Evolutionary conservation across 371 early-diverging fungal species (phyloP).

Genomic region (Rhizopus arrhizus): DNA sequence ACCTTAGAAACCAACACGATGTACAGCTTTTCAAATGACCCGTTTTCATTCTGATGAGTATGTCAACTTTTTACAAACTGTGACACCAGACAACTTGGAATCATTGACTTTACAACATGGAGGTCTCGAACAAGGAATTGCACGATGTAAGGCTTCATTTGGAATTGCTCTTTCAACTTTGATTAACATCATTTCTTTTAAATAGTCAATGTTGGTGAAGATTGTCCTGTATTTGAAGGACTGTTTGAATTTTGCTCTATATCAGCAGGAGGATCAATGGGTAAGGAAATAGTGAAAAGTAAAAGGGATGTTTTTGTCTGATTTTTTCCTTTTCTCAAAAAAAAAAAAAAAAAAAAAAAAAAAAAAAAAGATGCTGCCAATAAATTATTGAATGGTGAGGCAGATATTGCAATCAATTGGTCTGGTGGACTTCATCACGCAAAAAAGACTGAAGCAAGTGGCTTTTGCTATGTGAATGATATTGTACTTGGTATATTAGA

Average conservation of each 20-base stretch:
- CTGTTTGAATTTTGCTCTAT: constrained; percentile 94
- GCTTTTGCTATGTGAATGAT: constrained; percentile 99
- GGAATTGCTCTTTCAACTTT: neutral
- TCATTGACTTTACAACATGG: constrained; percentile 78
- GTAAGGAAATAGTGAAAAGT: constrained; percentile 42
- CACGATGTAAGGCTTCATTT: constrained; percentile 66
- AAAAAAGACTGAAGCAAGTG: constrained; percentile 94
- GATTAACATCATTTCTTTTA: neutral
- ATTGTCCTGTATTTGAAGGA: constrained; percentile 98
- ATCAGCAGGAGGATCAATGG: constrained; percentile 94
- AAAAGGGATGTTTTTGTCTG: neutral
- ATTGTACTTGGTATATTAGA: constrained; percentile 97
- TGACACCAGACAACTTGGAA: constrained; percentile 92
- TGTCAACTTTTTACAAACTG: constrained; percentile 94
- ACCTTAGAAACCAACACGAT: constrained; percentile 80
- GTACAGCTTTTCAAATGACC: constrained; percentile 93
- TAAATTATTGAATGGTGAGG: constrained; percentile 81
- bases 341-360: neutral
- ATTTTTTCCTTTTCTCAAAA: neutral
- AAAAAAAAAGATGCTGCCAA: constrained; percentile 79
- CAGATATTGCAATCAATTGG: constrained; percentile 99
- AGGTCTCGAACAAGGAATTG: constrained; percentile 55
- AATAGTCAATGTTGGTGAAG: constrained; percentile 89
- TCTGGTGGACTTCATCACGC: constrained; percentile 99
- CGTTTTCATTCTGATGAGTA: constrained; percentile 99